Conservation (phyloP, 2,329 filamentous ascomycete species). For the Talaromyces sp. region DNA sequence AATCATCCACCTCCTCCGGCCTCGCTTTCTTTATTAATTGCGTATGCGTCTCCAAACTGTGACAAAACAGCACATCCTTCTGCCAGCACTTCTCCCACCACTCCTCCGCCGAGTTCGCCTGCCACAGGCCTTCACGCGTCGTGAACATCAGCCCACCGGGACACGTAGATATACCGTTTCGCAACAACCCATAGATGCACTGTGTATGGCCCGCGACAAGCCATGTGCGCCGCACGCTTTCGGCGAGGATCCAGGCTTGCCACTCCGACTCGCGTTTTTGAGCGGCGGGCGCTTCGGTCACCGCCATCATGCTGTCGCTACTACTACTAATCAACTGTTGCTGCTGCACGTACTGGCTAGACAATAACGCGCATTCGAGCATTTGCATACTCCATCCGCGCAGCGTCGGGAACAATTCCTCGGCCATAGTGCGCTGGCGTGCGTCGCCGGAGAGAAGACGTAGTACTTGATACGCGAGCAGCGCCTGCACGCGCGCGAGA, state of each 20-base stretch:
- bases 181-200: slow-evolving; percentile 8
- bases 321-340: not conserved
- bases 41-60: slow-evolving; percentile 2
- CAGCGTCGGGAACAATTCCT: slow-evolving; percentile 4
- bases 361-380: slow-evolving; percentile 10
- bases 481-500: slow-evolving; percentile 11
- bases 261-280: slow-evolving; percentile 7
- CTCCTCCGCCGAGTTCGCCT: slow-evolving; percentile 8
- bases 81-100: slow-evolving; percentile 7
- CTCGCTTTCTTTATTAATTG: not conserved
- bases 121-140: slow-evolving; percentile 8
- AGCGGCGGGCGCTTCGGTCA: not conserved
- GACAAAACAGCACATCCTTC: slow-evolving; percentile 8
- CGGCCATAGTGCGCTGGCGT: slow-evolving; percentile 4
- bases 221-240: slow-evolving; percentile 13
- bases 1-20: slow-evolving; percentile 11
- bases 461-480: slow-evolving; percentile 9
- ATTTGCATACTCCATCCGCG: slow-evolving; percentile 6
- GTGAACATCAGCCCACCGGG: slow-evolving; percentile 12
- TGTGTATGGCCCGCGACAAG: slow-evolving; percentile 11
- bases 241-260: slow-evolving; percentile 11
- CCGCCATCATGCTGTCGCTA: not conserved
- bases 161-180: slow-evolving; percentile 2
- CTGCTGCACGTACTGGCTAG: slow-evolving; percentile 8
- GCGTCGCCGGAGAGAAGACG: slow-evolving; percentile 5